Evolutionary conservation across 2,329 filamentous ascomycete species (phyloP).

Genomic region (Botrytis deweyae): DNA sequence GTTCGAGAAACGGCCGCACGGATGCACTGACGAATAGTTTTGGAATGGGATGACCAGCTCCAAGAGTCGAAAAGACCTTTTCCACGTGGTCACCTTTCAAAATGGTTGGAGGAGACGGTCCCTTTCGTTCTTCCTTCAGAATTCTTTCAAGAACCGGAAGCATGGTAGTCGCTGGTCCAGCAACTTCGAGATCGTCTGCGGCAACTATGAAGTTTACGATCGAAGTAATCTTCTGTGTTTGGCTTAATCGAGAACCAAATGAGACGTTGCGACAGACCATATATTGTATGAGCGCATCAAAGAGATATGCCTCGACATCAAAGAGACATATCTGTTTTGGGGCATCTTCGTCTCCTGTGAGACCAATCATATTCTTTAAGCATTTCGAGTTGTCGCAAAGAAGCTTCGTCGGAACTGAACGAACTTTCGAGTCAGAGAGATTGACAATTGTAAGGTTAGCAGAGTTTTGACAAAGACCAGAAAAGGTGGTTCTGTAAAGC

Average conservation of each 20-base stretch:
- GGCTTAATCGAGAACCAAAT: neutral
- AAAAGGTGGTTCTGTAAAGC: neutral
- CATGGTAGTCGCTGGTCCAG: neutral
- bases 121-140: slow-evolving; percentile 12
- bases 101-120: neutral
- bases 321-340: neutral
- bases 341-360: neutral
- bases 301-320: slow-evolving; percentile 1
- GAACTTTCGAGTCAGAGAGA: slow-evolving; percentile 1
- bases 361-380: neutral
- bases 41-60: slow-evolving; percentile 13
- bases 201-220: slow-evolving; percentile 14
- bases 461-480: neutral
- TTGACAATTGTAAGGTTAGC: neutral
- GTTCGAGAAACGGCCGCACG: neutral
- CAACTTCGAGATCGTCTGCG: neutral
- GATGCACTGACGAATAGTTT: slow-evolving; percentile 21
- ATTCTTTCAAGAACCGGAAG: neutral
- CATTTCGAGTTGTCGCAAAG: slow-evolving; percentile 11
- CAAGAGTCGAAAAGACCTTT: neutral
- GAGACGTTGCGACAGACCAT: slow-evolving; percentile 12
- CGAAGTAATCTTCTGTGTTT: neutral
- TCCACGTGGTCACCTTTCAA: slow-evolving; percentile 19
- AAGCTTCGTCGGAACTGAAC: slow-evolving; percentile 5
- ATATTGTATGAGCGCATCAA: slow-evolving; percentile 22